Percentiles rank a stretch among this genome's conserved stretches.
These are phyloP conservation scores for Plasmopara muralis DNA, from an alignment of 352 stramenopile species.

Conservation along the genomic window DNA sequence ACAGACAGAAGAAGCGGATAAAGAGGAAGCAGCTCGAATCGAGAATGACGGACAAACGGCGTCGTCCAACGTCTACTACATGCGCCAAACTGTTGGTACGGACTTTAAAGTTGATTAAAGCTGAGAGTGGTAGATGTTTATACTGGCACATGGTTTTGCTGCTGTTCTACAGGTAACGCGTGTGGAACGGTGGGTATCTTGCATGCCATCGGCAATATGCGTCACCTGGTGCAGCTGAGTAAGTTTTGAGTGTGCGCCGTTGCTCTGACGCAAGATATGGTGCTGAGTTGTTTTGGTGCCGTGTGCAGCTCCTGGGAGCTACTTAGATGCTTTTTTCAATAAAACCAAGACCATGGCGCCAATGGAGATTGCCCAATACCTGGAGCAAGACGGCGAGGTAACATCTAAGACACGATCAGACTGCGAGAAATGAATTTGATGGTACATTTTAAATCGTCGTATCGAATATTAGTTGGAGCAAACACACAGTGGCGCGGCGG, in stretches of 20 bases:
- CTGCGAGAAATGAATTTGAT: too few relatives aligned
- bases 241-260: constrained; percentile 6
- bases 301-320: constrained; percentile 43
- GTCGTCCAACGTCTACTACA: constrained; percentile 80
- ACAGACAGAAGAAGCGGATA: constrained; percentile 68
- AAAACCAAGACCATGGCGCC: constrained; percentile 74
- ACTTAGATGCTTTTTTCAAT: constrained; percentile 79
- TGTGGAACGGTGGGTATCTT: constrained; percentile 95
- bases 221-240: constrained; percentile 63
- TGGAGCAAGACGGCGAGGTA: constrained; percentile 89
- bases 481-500: constrained; percentile 86
- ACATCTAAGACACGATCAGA: neutral
- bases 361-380: constrained; percentile 72
- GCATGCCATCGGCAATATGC: constrained; percentile 91
- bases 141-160: too few relatives aligned
- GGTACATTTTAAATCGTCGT: too few relatives aligned
- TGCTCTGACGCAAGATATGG: neutral
- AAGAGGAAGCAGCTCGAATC: constrained; percentile 67
- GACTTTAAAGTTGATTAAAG: neutral
- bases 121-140: neutral
- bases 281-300: neutral
- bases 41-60: constrained; percentile 65
- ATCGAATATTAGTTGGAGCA: constrained; percentile 70
- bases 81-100: constrained; percentile 92
- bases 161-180: constrained; percentile 72